Evolutionary conservation across 345 rosid genomes (phyloP).

Genomic region (Rubroshorea leprosula): DNA sequence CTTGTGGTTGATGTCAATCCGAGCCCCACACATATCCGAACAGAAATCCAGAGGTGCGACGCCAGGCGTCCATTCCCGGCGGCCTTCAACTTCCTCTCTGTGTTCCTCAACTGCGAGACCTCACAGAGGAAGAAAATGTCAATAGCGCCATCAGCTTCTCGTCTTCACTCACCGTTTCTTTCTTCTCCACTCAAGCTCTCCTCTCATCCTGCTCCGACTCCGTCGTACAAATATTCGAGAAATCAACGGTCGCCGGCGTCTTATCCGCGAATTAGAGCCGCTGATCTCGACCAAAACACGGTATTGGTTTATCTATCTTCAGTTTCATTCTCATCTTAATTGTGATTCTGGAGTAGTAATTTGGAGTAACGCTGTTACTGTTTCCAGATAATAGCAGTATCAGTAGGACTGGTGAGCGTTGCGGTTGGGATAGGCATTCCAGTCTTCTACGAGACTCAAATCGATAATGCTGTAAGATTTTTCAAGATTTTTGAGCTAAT

Average conservation of each 20-base stretch:
- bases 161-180: slow-evolving; percentile 55
- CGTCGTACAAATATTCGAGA: slow-evolving; percentile 23
- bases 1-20: slow-evolving; percentile 25
- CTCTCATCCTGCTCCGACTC: slow-evolving; percentile 18
- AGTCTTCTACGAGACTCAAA: slow-evolving; percentile 72
- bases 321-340: background rate
- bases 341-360: background rate
- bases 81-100: background rate
- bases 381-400: slow-evolving; percentile 62
- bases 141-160: slow-evolving; percentile 36
- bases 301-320: slow-evolving; percentile 24
- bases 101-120: background rate
- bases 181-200: slow-evolving; percentile 39
- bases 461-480: slow-evolving; percentile 68
- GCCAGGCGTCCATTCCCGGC: background rate
- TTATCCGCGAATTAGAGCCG: slow-evolving; percentile 59
- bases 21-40: slow-evolving; percentile 25
- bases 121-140: slow-evolving; percentile 33
- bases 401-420: slow-evolving; percentile 79
- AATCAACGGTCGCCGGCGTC: slow-evolving; percentile 32
- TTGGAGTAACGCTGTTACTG: background rate
- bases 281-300: slow-evolving; percentile 80
- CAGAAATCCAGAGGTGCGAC: slow-evolving; percentile 11
- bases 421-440: slow-evolving; percentile 88
- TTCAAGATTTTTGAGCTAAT: background rate